phyloP scores from a whole-genome alignment of 768 basidiomycete genomes.

The Lactarius hatsudake region DNA sequence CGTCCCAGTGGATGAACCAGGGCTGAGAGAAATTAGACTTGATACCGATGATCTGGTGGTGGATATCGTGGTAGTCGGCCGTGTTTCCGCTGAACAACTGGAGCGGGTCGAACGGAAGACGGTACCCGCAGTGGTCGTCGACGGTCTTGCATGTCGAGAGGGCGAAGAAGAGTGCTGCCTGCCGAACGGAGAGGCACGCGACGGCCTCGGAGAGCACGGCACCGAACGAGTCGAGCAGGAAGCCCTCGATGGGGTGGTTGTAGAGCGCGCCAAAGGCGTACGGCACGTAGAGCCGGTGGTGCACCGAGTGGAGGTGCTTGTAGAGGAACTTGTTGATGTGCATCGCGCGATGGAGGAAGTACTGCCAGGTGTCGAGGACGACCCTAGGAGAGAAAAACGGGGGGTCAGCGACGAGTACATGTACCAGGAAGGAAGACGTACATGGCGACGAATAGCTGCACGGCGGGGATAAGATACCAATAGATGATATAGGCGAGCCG shows the following conservation, averaged over 20 bases:
- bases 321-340: conserved; percentile 90
- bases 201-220: conserved; percentile 71
- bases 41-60: conserved; percentile 90
- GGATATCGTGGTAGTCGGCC: conserved; percentile 97
- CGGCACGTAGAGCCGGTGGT: conserved; percentile 94
- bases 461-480: conserved; percentile 87
- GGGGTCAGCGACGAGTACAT: background rate
- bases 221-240: conserved; percentile 83
- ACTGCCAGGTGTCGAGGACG: conserved; percentile 97
- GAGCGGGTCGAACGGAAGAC: conserved; percentile 85
- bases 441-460: conserved; percentile 79
- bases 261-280: conserved; percentile 97
- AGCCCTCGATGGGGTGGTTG: conserved; percentile 95
- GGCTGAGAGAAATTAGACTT: conserved; percentile 96
- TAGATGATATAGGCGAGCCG: conserved; percentile 62
- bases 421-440: conserved; percentile 43
- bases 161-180: conserved; percentile 79
- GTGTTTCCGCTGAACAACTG: conserved; percentile 86
- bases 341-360: conserved; percentile 90
- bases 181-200: conserved; percentile 70
- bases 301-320: conserved; percentile 87
- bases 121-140: conserved; percentile 93
- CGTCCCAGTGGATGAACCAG: conserved; percentile 95
- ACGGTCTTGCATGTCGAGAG: conserved; percentile 90
- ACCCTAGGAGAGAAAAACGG: conserved; percentile 51